Conservation (phyloP, 176 grass and related monocot genomes). For the Luzula sylvatica region DNA sequence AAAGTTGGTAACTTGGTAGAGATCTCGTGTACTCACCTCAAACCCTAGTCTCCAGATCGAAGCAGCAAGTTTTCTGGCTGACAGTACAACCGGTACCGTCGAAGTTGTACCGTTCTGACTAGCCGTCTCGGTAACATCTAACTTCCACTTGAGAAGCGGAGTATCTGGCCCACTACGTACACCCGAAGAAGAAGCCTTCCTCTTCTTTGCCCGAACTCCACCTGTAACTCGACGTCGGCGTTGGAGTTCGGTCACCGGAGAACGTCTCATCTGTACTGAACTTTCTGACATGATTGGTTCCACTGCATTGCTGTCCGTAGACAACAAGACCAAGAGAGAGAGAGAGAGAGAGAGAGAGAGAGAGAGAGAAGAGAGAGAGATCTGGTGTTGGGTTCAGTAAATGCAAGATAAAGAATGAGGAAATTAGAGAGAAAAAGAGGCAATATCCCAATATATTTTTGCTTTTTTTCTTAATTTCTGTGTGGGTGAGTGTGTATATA, state of each 20-base stretch:
- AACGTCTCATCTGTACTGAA: constrained; percentile 8
- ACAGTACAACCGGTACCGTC: constrained; percentile 1
- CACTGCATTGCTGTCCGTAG: constrained; percentile 6
- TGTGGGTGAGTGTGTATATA: background rate
- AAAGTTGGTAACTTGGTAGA: background rate
- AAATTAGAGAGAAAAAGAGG: background rate
- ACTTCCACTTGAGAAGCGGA: constrained; percentile 28
- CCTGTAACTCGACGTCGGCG: constrained; percentile 23
- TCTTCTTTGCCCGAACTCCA: constrained; percentile 11
- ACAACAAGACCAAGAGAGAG: background rate
- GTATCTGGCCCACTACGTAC: constrained; percentile 8
- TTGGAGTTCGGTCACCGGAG: constrained; percentile 14
- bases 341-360: background rate
- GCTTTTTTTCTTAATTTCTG: background rate
- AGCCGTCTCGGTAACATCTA: background rate
- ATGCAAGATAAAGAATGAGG: constrained; percentile 8
- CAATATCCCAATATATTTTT: background rate
- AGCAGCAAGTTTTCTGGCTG: constrained; percentile 59
- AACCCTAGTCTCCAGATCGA: constrained; percentile 27
- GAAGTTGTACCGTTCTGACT: background rate
- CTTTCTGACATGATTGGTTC: constrained; percentile 1
- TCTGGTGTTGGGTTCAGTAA: constrained; percentile 24
- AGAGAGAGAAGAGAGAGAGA: constrained; percentile 15
- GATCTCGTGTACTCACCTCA: constrained; percentile 17
- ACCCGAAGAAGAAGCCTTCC: background rate